Conservation (phyloP, 139 green algal species). For the Chlorella vulgaris region DNA sequence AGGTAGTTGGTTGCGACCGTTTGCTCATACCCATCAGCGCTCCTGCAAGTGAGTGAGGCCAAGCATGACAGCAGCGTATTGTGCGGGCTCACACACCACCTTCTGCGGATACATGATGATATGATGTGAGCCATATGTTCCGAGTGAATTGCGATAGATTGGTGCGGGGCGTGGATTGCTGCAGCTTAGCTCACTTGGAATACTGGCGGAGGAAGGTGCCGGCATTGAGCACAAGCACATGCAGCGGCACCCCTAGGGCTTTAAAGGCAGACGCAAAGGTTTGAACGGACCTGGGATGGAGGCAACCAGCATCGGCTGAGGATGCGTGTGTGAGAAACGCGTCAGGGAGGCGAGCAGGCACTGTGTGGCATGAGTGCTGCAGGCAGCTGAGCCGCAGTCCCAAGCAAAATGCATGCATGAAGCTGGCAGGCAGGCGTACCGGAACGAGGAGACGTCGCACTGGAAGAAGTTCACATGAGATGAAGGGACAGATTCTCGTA, state of each 20-base stretch:
- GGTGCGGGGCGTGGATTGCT: no score
- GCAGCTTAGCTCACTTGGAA: background rate
- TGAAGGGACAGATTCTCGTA: slow-evolving; percentile 4
- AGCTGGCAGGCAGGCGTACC: background rate
- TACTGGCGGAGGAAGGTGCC: slow-evolving; percentile 41
- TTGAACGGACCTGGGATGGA: slow-evolving; percentile 38
- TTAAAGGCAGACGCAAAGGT: slow-evolving; percentile 38
- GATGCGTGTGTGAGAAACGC: background rate
- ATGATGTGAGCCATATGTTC: no score
- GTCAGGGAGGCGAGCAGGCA: no score
- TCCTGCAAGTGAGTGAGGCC: background rate
- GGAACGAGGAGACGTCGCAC: slow-evolving; percentile 18
- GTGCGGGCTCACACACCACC: no score
- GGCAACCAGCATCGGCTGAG: background rate
- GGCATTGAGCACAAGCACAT: slow-evolving; percentile 53
- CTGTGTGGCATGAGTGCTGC: no score
- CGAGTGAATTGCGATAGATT: no score
- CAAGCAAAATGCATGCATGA: no score
- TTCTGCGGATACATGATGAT: no score
- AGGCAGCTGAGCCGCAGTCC: no score
- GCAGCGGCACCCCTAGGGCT: slow-evolving; percentile 37
- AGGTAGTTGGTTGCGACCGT: slow-evolving; percentile 37
- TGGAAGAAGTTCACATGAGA: slow-evolving; percentile 5
- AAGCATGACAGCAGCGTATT: background rate
- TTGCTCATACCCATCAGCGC: slow-evolving; percentile 3